Conservation (phyloP, 2,329 filamentous ascomycete genomes). For the Botrytis sinoallii region DNA sequence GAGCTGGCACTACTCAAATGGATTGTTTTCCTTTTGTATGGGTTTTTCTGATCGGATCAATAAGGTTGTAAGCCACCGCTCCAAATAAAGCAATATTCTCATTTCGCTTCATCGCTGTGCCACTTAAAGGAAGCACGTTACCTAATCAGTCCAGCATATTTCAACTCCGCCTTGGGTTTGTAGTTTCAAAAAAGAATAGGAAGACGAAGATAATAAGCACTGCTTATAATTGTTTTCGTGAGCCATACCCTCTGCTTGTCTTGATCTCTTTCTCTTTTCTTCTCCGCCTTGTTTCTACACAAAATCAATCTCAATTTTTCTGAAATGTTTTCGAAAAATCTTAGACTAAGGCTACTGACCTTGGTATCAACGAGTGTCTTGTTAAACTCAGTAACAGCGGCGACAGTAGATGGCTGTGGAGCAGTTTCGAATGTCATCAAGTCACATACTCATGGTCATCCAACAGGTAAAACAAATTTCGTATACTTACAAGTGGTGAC, state of each 20-base stretch:
- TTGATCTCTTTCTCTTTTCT: background rate
- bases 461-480: background rate
- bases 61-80: background rate
- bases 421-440: background rate
- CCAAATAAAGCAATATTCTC: background rate
- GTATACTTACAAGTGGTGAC: background rate
- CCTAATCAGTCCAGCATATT: background rate
- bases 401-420: background rate
- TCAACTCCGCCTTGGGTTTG: background rate
- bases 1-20: background rate
- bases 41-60: background rate
- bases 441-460: background rate
- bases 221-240: background rate
- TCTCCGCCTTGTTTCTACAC: background rate
- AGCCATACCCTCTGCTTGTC: background rate
- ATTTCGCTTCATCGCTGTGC: constrained; percentile 9
- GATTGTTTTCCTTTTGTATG: background rate
- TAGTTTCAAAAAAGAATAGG: background rate
- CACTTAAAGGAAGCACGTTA: background rate
- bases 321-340: background rate
- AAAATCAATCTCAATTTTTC: background rate
- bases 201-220: background rate
- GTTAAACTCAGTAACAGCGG: background rate
- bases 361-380: background rate
- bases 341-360: background rate